Conservation (phyloP, 306 rosid genomes). For the Gastrolobium villosum region DNA sequence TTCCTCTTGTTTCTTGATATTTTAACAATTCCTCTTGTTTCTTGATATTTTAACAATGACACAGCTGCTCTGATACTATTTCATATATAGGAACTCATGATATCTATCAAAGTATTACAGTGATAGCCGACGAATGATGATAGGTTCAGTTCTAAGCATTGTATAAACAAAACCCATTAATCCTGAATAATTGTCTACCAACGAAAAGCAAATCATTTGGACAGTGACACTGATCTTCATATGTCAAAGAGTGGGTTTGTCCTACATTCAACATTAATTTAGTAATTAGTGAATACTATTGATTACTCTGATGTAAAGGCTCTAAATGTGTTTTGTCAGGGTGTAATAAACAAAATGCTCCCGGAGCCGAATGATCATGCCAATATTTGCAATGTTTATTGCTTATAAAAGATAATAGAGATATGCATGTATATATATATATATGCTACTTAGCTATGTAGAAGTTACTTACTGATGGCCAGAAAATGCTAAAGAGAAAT, state of each 20-base stretch:
- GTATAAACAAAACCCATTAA: not conserved
- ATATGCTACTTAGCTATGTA: not conserved
- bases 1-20: no score
- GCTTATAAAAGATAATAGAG: not conserved
- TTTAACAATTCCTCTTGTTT: no score
- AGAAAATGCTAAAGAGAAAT: conserved; percentile 19
- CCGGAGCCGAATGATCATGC: not conserved
- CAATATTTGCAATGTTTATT: not conserved
- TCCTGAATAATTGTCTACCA: not conserved
- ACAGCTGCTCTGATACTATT: not conserved
- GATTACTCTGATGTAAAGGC: not conserved
- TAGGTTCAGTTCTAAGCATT: not conserved
- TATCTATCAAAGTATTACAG: no score
- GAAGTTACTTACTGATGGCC: not conserved
- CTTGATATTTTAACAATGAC: no score
- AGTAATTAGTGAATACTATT: not conserved
- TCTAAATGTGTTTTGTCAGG: not conserved
- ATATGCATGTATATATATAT: not conserved
- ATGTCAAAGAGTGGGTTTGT: conserved; percentile 1
- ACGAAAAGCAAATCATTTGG: conserved; percentile 6
- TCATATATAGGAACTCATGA: not conserved
- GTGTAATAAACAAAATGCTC: not conserved
- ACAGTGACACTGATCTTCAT: not conserved
- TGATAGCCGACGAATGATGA: not conserved
- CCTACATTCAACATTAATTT: not conserved